Evolutionary conservation across 2,329 filamentous ascomycete species (phyloP), one percentile per base, ranked within the genome.

Genomic region (Cladophialophora immunda): DNA sequence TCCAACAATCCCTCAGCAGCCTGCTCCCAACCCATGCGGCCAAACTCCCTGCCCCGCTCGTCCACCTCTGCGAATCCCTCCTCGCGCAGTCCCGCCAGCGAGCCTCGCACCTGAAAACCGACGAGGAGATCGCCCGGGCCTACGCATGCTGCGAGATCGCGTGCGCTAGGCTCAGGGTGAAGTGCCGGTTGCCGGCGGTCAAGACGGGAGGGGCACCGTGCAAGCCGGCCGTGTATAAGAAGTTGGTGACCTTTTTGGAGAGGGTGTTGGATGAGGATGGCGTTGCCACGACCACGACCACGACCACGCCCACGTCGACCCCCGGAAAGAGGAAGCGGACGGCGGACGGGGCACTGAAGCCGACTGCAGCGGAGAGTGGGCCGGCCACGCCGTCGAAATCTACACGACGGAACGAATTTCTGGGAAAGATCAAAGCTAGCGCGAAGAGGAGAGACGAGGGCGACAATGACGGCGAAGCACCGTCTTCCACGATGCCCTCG

Each of bases 71-170:
- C 0, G 83, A 85, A 59, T 92, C 90, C 8, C 82, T 97, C 6
- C 86, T 96, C 53, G 89, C 92, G 1, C 93, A 95, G 78, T 96
- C 93, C 13, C 88, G 92, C 36, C 88, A 89, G 75, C 89, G 89
- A 73, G 92, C 92, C 58, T 89, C 88, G 74, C 90, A 87, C 17
- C 83, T 97, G 61, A 96, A 93, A 76, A 85, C 89, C 2, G 92
- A 96, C 64, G 93, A 97, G 77, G 94, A 97, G 77, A 89, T 95
- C 70, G 92, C 90, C n/a, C 86, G 94, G 22, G 85, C 87, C 4
- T 95, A 95, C 77, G 91, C 90, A 3, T 97, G 93, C 77, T 91
- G 92, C 15, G 90, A 97, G 78, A 86, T 99, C 67, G 95, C 95
- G 22, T 98, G 94, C 76, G 92, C 94, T 73, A 87, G 93, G 61